Evolutionary conservation across 345 rosid species (phyloP).

Genomic region (Sapria himalayana): DNA sequence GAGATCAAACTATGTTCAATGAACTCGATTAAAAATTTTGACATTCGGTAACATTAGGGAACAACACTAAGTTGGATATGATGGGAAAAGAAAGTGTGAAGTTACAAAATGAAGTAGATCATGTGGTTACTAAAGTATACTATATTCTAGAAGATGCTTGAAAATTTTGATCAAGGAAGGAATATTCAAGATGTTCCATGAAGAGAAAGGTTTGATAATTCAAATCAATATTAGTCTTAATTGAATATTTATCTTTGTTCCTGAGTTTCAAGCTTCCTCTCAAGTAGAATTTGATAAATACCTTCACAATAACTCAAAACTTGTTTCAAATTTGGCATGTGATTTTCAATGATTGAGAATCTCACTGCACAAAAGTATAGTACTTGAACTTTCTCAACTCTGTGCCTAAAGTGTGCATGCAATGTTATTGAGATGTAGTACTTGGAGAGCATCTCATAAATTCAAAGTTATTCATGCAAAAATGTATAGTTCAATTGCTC

Average conservation of each 20-base stretch:
- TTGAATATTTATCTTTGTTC: no score
- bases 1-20: not conserved
- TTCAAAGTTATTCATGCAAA: not conserved
- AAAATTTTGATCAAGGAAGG: not conserved
- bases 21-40: constrained; percentile 2
- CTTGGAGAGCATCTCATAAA: not conserved
- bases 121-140: not conserved
- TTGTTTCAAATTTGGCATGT: no score
- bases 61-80: constrained; percentile 3
- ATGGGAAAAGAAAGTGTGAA: constrained; percentile 2
- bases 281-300: not conserved
- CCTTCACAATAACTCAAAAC: no score
- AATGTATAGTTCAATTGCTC: not conserved
- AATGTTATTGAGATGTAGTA: not conserved
- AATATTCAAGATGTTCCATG: not conserved
- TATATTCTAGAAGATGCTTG: not conserved
- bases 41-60: constrained; percentile 1
- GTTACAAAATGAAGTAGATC: not conserved
- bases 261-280: no score
- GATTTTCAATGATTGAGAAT: not conserved
- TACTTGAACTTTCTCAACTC: not conserved
- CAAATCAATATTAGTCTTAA: not conserved
- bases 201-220: not conserved
- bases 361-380: not conserved
- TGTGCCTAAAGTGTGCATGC: not conserved